Evolutionary conservation across 768 basidiomycete species (phyloP), one percentile per base, ranked within the genome.

Genomic region (Lentinus tigrinus): DNA sequence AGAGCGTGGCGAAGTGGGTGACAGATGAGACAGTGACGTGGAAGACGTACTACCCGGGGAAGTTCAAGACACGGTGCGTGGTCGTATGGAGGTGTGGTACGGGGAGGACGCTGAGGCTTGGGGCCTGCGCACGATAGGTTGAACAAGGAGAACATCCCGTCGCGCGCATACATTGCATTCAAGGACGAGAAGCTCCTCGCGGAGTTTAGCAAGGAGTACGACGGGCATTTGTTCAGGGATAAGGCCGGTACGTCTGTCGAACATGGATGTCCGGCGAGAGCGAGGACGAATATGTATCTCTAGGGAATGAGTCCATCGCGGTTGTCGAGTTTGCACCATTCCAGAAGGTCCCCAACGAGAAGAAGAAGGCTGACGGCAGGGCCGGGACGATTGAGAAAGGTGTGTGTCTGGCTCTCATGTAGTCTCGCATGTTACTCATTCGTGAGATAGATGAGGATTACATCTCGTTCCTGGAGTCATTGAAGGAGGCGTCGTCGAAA

Each of bases 311-410:
- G 69, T 91, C 85, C 2, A 80, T 88, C 48, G 95, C 92, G 1
- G 78, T 97, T 4, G 94, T 99, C 7, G 96, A 99, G 72, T 98
- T 91, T 67, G 91, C 97, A 0, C 93, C 95, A 4, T 92, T 89
- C 62, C 95, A 94, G 71, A 97, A 94, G 68, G 73, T 89, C 11
- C 92, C 95, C 0, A 68, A 81, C 0, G 79, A 81, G 59, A 85
- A 89, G 72, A 86, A 85, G 74, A 98, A 96, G 73, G 70, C 71
- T 0, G 96, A 99, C 66, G 81, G 81, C 36, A 78, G 93, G 23
- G 88, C 87, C 63, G 92, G 84, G 0, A 96, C 95, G 0, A 96
- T 99, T 54, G 93, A 95, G 64, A 85, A 91, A 75, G 95, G 95
- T 89, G 54, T 24, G 76, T n/a, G 16, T 13, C 28, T 28, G n/a